Percentiles rank a stretch among this genome's conserved stretches.
These are phyloP conservation scores for Cladosporium sp. DNA, from an alignment of 2,329 filamentous ascomycete species.

Conservation along the genomic window DNA sequence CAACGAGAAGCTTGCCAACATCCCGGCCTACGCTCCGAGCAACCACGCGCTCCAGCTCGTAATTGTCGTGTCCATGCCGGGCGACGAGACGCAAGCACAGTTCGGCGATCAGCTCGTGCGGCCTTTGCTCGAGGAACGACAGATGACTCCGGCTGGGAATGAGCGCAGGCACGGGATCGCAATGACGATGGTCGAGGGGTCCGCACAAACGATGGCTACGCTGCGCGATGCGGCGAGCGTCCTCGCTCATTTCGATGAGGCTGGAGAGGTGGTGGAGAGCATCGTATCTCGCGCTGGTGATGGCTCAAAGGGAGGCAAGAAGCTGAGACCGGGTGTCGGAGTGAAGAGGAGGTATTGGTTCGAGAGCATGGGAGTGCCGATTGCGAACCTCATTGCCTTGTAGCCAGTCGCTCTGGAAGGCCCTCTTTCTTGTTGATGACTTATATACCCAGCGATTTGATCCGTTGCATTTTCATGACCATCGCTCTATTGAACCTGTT, in stretches of 20 bases:
- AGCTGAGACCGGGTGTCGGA: slow-evolving; percentile 58
- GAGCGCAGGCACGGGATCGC: slow-evolving; percentile 66
- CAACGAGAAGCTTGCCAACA: slow-evolving; percentile 71
- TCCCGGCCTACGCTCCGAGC: slow-evolving; percentile 63
- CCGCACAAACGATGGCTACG: slow-evolving; percentile 57
- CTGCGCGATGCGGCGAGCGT: slow-evolving; percentile 51
- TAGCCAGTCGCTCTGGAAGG: no score
- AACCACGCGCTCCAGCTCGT: slow-evolving; percentile 67
- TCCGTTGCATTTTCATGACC: no score
- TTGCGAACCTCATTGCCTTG: slow-evolving; percentile 70
- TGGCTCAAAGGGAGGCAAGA: slow-evolving; percentile 42
- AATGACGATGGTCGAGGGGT: slow-evolving; percentile 76
- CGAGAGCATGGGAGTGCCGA: slow-evolving; percentile 69
- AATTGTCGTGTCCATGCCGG: slow-evolving; percentile 62
- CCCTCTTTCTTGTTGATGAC: no score
- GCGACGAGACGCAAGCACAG: slow-evolving; percentile 33
- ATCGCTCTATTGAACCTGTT: no score
- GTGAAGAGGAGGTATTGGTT: slow-evolving; percentile 73
- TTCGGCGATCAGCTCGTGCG: slow-evolving; percentile 40
- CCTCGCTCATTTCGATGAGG: slow-evolving; percentile 18
- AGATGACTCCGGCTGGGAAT: slow-evolving; percentile 64
- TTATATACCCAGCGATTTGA: no score
- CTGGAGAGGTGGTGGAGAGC: slow-evolving; percentile 13
- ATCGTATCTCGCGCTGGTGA: not conserved
- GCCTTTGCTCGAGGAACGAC: slow-evolving; percentile 69